Base-by-base conservation (phyloP, 305 asterid genomes). In the Fraxinus ornus region DNA sequence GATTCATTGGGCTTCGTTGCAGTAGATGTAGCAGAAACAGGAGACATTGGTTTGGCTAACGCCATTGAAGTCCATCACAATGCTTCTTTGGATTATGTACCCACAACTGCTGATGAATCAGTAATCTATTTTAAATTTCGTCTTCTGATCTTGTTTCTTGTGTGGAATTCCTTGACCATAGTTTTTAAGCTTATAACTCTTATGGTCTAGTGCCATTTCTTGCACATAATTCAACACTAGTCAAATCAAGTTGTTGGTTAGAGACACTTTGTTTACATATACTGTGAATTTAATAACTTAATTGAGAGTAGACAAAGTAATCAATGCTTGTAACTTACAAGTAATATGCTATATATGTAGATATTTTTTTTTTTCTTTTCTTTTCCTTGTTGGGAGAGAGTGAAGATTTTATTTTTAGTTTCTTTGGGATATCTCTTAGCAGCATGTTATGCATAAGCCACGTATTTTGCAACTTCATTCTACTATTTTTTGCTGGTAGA, bases 1-100 rank as follows among this genome's bases (percentile, higher is more conserved):
- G 78, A 77, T 79, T 70, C 68, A 21, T 71, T 9, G 35, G 74
- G 80, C 80, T 77, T 77, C 39, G 35, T 79, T 76, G 77, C 71
- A 5, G 76, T 52, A 33, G 72, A 81, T 9, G 82, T 57, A 75
- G 52, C 64, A 44, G 80, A 78, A 79, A 19, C 37, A 72, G 76
- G 80, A 79, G 22, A 10, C 9, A 52, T 28, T 64, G 78, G 66
- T 76, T 44, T 68, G 28, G 60, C 72, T 9, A 37, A 55, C n/a
- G 76, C 49, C 24, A 28, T 52, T 55, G 86, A 79, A 73, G 82
- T 74, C 77, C 74, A 37, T 70, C 78, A 66, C 72, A 62, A 22
- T 62, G 17, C 71, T 62, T 62, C 71, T 8, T 62, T 22, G 71
- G 32, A 62, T 62, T 62, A 22, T 62, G 71, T 62, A 22, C 71